Evolutionary conservation across 2,329 filamentous ascomycete species (phyloP).

Genomic region (Colletotrichum endophyticum): DNA sequence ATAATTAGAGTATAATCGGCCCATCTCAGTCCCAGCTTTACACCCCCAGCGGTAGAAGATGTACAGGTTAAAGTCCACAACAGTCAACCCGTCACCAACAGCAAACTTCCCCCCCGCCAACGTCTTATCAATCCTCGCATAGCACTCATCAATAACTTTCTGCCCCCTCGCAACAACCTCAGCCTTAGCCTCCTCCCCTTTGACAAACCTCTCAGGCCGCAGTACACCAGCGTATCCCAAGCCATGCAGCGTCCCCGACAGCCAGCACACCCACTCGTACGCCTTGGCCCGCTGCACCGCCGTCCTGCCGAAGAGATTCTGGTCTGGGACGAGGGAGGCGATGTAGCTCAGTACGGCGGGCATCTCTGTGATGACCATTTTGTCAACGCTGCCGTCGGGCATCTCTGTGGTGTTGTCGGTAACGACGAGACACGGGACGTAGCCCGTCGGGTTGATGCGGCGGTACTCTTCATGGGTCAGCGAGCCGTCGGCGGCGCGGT

Average conservation of each 20-base stretch:
- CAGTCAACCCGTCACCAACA: not conserved
- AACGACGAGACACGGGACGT: conserved; percentile 31
- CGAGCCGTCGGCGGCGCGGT: conserved; percentile 33
- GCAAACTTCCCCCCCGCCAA: not conserved
- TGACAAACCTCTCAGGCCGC: conserved; percentile 30
- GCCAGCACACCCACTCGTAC: conserved; percentile 35
- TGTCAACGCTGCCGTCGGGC: not conserved
- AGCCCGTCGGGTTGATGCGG: conserved; percentile 31
- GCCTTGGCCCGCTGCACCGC: conserved; percentile 27
- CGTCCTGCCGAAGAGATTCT: conserved; percentile 25
- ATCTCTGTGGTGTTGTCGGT: too few species aligned
- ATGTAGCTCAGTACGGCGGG: conserved; percentile 36
- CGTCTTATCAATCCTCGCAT: conserved; percentile 21
- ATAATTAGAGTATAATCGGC: not conserved
- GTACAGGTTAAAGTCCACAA: not conserved
- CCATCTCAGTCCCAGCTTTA: not conserved
- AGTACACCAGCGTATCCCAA: conserved; percentile 28
- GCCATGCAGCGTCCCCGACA: conserved; percentile 35
- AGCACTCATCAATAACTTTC: conserved; percentile 14
- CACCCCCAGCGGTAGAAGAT: not conserved
- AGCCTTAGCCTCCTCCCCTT: conserved; percentile 18
- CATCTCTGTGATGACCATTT: conserved; percentile 19
- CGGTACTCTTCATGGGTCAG: conserved; percentile 32
- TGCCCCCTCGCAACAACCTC: conserved; percentile 20
- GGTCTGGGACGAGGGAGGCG: conserved; percentile 24